phyloP scores from a whole-genome alignment of 345 rosid species.

The Moringa oleifera region DNA sequence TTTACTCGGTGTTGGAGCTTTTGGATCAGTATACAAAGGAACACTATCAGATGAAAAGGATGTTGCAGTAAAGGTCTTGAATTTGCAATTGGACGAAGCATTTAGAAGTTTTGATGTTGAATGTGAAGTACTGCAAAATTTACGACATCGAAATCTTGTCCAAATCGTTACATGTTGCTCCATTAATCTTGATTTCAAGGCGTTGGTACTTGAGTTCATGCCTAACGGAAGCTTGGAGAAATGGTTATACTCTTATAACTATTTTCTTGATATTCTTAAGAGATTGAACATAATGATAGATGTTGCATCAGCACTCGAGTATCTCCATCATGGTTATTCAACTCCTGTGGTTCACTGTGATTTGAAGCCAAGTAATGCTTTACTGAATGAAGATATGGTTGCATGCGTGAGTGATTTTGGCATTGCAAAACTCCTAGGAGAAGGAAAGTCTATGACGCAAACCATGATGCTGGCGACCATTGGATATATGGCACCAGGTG shows the following conservation, averaged over 20 bases:
- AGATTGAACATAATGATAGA: constrained; percentile 15
- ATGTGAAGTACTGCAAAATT: constrained; percentile 7
- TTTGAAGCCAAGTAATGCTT: constrained; percentile 9
- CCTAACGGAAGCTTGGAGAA: constrained; percentile 13
- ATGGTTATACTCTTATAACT: constrained; percentile 4
- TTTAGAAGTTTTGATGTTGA: constrained; percentile 15
- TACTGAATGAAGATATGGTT: constrained; percentile 7
- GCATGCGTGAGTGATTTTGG: constrained; percentile 10
- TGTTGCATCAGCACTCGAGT: constrained; percentile 16
- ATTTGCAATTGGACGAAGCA: constrained; percentile 3
- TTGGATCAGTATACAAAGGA: constrained; percentile 16
- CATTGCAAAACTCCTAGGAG: neutral
- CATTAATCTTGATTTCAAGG: constrained; percentile 8
- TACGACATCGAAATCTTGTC: constrained; percentile 13
- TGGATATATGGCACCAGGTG: constrained; percentile 16
- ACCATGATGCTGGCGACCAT: constrained; percentile 10
- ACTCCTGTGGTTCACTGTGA: constrained; percentile 10
- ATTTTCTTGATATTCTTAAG: neutral
- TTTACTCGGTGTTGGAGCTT: constrained; percentile 13
- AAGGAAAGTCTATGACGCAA: neutral
- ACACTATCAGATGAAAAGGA: constrained; percentile 9
- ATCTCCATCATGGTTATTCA: constrained; percentile 8
- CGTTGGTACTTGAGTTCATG: constrained; percentile 10
- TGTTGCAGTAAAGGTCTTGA: constrained; percentile 15
- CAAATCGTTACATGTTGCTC: constrained; percentile 11